A percentile compares a stretch with the other conserved stretches of the same genome.
These are phyloP conservation scores for Aphelidium insulamus DNA, from an alignment of 371 early-diverging fungal genomes.

Conservation along the genomic window DNA sequence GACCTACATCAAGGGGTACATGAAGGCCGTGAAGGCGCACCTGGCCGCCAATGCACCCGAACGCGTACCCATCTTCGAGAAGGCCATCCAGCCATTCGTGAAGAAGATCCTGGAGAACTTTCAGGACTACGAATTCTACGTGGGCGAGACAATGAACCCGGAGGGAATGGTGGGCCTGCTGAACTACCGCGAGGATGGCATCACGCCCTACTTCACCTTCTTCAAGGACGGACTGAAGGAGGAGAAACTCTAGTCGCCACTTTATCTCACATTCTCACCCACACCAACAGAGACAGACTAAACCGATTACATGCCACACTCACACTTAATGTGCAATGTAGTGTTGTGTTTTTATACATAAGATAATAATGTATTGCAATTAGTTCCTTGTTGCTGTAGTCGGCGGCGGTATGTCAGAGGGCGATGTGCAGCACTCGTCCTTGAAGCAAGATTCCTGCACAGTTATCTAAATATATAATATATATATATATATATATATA, in stretches of 20 bases:
- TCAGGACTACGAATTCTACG: conserved; percentile 81
- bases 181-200: conserved; percentile 84
- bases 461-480: no score
- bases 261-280: no score
- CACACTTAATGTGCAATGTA: no score
- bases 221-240: conserved; percentile 71
- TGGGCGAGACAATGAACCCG: conserved; percentile 65
- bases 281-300: no score
- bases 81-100: conserved; percentile 29
- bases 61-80: conserved; percentile 41
- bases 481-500: no score
- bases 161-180: conserved; percentile 73
- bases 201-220: conserved; percentile 75
- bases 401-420: no score
- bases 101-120: conserved; percentile 59
- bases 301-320: no score
- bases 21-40: conserved; percentile 49
- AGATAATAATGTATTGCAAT: no score
- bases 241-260: conserved; percentile 36
- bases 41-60: conserved; percentile 39
- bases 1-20: conserved; percentile 78
- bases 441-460: no score
- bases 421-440: no score
- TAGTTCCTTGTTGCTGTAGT: no score
- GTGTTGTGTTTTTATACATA: no score